Base-by-base conservation (phyloP, 2,329 filamentous ascomycete species). In the Hymenoscyphus albidus region DNA sequence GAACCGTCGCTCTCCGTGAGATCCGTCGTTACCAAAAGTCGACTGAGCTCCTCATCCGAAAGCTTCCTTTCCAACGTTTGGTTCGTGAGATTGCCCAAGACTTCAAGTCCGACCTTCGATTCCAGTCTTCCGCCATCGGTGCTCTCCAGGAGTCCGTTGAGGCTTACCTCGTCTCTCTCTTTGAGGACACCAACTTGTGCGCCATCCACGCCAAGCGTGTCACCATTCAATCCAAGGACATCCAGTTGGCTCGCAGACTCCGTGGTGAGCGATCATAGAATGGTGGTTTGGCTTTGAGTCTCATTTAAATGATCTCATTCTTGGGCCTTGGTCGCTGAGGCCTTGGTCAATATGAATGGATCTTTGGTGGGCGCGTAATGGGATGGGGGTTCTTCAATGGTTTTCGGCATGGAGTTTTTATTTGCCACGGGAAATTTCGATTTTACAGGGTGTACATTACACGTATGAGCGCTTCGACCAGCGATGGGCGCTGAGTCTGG, bases 161-260 rank as follows among this genome's bases (percentile, higher is more conserved):
- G 85, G 96, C 95, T 2, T 98, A 97, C 83, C 90, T 99, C 76
- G 93, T 98, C 81, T 96, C 93, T 56, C 89, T 98, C 71, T 98
- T 98, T 75, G 93, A 98, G 82, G 94, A 98, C 79, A 97, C 94
- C 82, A 98, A 98, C 85, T 83, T 72, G 97, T 98, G 94, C 83
- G 94, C 95, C 77, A 97, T 98, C 80, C 95, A 98, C 83, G 94
- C 95, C 82, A 98, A 98, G 88, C 93, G 95, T 83, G 95, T 98
- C 38, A 98, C 94, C 77, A 98, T 98, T 81, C 94, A 94, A 67
- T 69, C 67, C 35, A 72, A 73, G 65, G 70, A 72, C 48, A 72
- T 72, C 59, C 70, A 71, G 38, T 64, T 71, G 42, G 69, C 64
- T 76, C 91, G 95, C 74, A 91, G 95, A 76, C 92, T 99, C 77